Evolutionary conservation across 1,139 yeast genomes (phyloP).

Genomic region (Kurtzmaniella quercitrusa): DNA sequence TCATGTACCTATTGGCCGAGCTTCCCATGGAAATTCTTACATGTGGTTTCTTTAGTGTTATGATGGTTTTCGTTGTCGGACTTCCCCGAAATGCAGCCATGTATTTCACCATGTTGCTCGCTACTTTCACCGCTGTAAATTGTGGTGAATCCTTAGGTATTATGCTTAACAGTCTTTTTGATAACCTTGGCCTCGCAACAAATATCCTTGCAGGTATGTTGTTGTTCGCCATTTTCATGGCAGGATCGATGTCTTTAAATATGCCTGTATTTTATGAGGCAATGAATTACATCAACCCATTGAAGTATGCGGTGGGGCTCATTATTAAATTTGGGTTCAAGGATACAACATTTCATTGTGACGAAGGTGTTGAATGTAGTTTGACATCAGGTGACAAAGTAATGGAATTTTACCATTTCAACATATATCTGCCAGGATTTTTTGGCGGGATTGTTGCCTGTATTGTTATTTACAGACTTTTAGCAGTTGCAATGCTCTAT

Average conservation of each 20-base stretch:
- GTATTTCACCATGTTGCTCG: constrained; percentile 62
- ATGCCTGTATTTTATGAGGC: constrained; percentile 69
- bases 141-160: constrained; percentile 86
- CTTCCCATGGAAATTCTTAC: constrained; percentile 70
- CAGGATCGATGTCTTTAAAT: constrained; percentile 77
- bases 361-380: constrained; percentile 20
- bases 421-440: constrained; percentile 24
- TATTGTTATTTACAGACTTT: constrained; percentile 28
- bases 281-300: constrained; percentile 68
- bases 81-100: constrained; percentile 65
- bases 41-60: constrained; percentile 52
- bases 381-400: constrained; percentile 34
- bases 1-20: constrained; percentile 63
- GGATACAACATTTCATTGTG: constrained; percentile 32
- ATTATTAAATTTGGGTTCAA: constrained; percentile 36
- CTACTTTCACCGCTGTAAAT: constrained; percentile 53
- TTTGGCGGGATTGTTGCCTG: constrained; percentile 38
- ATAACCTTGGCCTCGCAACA: constrained; percentile 76
- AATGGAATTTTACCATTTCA: constrained; percentile 29
- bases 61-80: constrained; percentile 69
- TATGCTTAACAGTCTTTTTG: constrained; percentile 66
- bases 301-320: constrained; percentile 64
- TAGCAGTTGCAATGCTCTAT: constrained; percentile 25
- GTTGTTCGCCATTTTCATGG: constrained; percentile 74
- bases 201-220: constrained; percentile 62